Evolutionary conservation across 768 basidiomycete species (phyloP), one percentile per base, ranked within the genome.

Genomic region (Lactifluus rugatus): DNA sequence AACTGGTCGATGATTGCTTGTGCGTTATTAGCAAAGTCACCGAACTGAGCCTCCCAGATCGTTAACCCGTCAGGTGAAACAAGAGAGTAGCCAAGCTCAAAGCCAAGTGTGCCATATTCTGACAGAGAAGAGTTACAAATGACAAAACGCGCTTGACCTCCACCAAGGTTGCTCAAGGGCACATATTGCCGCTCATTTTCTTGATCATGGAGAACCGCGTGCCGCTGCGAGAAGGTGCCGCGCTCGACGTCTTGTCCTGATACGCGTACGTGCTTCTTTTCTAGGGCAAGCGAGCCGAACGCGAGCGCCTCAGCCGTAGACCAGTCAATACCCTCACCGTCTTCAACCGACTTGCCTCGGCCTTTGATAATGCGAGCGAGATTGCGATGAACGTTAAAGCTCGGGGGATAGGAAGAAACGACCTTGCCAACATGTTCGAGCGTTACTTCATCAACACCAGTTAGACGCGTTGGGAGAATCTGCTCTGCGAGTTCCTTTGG

Each of bases 1-100:
- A 97, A 99, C 72, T 99, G 96, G 69, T 99, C 95, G 66, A 99
- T 96, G 72, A 98, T 95, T 70, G 86, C 87, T 71, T 97, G 95
- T 2, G 94, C 95, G 65, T 90, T 94, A 76, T 98, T 97, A 34
- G 88, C 93, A 70, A 97, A 98, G 73, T 97, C 95, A 69, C 95
- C 95, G 67, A 98, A 94, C 71, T 98, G 95, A 16, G 95, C 96
- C 71, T 98, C 96, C 96, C 95, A 99, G 67, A 99, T 85, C 16
- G 92, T 92, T 63, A 99, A 78, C 26, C 84, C 77, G 68, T 92
- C 84, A 19, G 95, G 96, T 14, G 93, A 95, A 54, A 98, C 96
- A 62, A 98, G 85, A 6, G 96, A 99, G 73, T 99, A 99, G 9
- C 95, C 95, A 31, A 99, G 84, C 72, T 99, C 95, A 71, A 98